phyloP scores from a whole-genome alignment of 1,139 yeast species.

The Sugiyamaella paludigena region DNA sequence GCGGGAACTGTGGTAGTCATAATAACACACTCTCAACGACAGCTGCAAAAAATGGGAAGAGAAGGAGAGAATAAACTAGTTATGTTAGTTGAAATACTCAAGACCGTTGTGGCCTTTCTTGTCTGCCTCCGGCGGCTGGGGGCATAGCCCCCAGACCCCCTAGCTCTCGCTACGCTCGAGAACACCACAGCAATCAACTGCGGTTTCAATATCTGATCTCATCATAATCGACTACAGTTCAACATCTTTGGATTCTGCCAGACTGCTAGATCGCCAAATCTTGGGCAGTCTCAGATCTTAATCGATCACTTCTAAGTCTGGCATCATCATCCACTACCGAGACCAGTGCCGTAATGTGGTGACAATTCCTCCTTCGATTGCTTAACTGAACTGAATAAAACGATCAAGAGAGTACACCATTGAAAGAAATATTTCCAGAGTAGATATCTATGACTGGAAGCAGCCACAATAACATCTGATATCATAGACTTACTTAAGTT shows the following conservation, averaged over 20 bases:
- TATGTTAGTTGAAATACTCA: background rate
- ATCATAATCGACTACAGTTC: background rate
- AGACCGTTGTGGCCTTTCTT: background rate
- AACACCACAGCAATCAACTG: no score
- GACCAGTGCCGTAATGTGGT: background rate
- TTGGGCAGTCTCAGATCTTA: background rate
- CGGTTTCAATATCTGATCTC: no score
- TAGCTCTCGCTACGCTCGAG: no score
- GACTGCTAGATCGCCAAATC: background rate
- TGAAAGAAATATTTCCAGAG: background rate
- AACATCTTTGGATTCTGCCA: background rate
- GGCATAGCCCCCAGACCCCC: conserved; percentile 5
- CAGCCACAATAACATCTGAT: conserved; percentile 20
- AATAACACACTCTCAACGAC: background rate
- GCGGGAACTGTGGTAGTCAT: conserved; percentile 95
- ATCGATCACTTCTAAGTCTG: no score
- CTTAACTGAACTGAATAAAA: no score
- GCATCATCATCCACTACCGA: no score
- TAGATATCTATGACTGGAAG: background rate
- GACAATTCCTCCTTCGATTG: background rate
- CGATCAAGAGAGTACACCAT: background rate
- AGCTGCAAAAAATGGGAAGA: background rate
- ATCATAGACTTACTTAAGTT: conserved; percentile 6
- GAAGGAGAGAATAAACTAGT: background rate
- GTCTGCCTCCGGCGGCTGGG: conserved; percentile 6